phyloP scores from a whole-genome alignment of 257 asterid genomes.

The Solanum pinnatisectum region DNA sequence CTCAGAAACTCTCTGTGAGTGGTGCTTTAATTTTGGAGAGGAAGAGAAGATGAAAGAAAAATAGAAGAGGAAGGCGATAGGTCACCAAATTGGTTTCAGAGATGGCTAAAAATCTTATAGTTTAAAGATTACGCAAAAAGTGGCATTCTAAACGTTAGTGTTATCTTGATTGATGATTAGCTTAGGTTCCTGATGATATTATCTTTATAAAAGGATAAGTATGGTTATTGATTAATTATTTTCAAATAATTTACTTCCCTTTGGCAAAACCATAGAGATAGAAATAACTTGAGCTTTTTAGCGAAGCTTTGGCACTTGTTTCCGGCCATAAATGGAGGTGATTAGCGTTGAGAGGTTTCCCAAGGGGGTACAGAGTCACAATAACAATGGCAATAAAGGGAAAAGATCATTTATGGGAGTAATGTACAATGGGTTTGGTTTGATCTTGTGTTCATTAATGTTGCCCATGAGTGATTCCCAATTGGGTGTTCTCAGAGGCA shows the following conservation, averaged over 20 bases:
- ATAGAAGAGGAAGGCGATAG: background rate
- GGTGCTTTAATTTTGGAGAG: background rate
- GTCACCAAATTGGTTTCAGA: background rate
- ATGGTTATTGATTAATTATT: background rate
- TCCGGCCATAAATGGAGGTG: background rate
- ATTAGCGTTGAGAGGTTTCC: background rate
- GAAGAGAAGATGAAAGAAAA: background rate
- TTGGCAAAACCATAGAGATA: background rate
- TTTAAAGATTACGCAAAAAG: background rate
- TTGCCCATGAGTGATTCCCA: background rate
- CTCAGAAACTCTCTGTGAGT: background rate
- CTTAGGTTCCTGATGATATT: background rate
- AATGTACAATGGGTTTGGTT: background rate
- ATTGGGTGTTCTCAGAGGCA: background rate
- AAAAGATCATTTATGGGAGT: background rate
- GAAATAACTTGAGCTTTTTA: background rate
- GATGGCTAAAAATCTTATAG: background rate
- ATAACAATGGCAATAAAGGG: background rate
- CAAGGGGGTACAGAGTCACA: background rate
- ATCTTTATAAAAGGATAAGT: background rate
- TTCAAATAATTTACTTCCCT: background rate
- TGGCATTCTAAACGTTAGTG: background rate
- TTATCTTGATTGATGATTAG: background rate
- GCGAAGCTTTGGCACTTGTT: background rate
- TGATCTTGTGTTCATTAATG: background rate